Conservation (phyloP, 768 basidiomycete genomes). For the Boletus insuetus region DNA sequence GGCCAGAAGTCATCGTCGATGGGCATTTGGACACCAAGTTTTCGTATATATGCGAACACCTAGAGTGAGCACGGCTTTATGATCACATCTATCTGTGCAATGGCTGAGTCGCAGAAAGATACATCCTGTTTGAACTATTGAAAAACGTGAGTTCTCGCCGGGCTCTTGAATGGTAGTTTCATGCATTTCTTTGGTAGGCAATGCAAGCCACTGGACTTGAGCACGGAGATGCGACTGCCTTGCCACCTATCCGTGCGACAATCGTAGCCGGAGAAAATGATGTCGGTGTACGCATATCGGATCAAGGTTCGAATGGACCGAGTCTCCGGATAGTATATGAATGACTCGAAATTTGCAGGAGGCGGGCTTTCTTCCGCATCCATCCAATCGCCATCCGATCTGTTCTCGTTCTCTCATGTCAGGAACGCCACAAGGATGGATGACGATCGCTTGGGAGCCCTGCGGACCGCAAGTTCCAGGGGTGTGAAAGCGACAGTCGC, state of each 20-base stretch:
- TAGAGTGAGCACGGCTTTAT: slow-evolving; percentile 54
- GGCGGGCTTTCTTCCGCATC: slow-evolving; percentile 61
- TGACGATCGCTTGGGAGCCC: slow-evolving; percentile 60
- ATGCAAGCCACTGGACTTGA: slow-evolving; percentile 64
- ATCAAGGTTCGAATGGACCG: slow-evolving; percentile 59
- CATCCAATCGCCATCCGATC: slow-evolving; percentile 65
- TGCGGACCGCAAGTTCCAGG: slow-evolving; percentile 58
- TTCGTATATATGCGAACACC: slow-evolving; percentile 82
- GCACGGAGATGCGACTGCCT: slow-evolving; percentile 39
- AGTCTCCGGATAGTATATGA: background rate
- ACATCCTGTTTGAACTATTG: slow-evolving; percentile 85
- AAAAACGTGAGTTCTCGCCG: slow-evolving; percentile 65
- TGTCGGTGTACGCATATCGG: slow-evolving; percentile 83
- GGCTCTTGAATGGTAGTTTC: background rate
- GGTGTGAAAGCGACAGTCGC: slow-evolving; percentile 77
- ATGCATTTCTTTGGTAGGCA: slow-evolving; percentile 42
- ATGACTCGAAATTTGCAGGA: slow-evolving; percentile 41
- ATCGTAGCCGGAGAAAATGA: slow-evolving; percentile 73
- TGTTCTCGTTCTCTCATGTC: slow-evolving; percentile 88
- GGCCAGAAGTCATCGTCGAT: slow-evolving; percentile 69
- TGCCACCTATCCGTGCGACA: slow-evolving; percentile 71
- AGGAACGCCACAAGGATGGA: slow-evolving; percentile 73
- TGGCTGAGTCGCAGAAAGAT: slow-evolving; percentile 41
- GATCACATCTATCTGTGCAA: background rate
- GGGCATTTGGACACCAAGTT: slow-evolving; percentile 71